Conservation (phyloP, 139 green algal genomes). For the Micractinium sp. region DNA sequence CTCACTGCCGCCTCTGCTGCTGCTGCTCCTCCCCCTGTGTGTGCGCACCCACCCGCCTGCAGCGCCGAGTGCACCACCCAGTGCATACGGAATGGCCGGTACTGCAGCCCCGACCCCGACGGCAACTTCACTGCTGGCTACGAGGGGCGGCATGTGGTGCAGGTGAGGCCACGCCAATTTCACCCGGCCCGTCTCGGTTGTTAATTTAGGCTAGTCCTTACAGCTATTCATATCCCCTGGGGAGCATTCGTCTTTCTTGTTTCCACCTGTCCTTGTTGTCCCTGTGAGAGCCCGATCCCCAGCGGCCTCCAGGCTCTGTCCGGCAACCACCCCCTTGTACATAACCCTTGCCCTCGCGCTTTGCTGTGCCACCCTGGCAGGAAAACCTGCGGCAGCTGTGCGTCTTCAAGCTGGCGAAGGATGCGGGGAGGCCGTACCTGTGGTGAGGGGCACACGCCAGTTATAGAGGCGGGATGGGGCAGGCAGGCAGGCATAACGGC, state of each 20-base stretch:
- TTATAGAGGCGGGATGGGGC: too few relatives aligned
- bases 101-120: slow-evolving; percentile 89
- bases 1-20: neutral
- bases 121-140: slow-evolving; percentile 67
- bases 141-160: slow-evolving; percentile 71
- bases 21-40: neutral
- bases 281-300: too few relatives aligned
- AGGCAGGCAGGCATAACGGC: neutral
- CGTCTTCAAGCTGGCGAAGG: slow-evolving; percentile 75
- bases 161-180: slow-evolving; percentile 53
- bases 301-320: too few relatives aligned
- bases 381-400: slow-evolving; percentile 94
- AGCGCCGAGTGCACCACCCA: slow-evolving; percentile 75
- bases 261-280: too few relatives aligned
- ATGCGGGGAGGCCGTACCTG: slow-evolving; percentile 62
- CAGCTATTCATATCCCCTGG: too few relatives aligned
- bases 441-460: slow-evolving; percentile 55
- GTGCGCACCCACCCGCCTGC: neutral
- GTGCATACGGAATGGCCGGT: slow-evolving; percentile 86
- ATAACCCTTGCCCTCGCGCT: neutral
- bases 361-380: slow-evolving; percentile 33
- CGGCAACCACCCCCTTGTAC: too few relatives aligned
- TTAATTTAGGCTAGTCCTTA: too few relatives aligned
- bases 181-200: too few relatives aligned
- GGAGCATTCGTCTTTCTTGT: neutral